Evolutionary conservation across 2,329 filamentous ascomycete species (phyloP), one percentile per base, ranked within the genome.

Genomic region (Dichotomopilus funicola): DNA sequence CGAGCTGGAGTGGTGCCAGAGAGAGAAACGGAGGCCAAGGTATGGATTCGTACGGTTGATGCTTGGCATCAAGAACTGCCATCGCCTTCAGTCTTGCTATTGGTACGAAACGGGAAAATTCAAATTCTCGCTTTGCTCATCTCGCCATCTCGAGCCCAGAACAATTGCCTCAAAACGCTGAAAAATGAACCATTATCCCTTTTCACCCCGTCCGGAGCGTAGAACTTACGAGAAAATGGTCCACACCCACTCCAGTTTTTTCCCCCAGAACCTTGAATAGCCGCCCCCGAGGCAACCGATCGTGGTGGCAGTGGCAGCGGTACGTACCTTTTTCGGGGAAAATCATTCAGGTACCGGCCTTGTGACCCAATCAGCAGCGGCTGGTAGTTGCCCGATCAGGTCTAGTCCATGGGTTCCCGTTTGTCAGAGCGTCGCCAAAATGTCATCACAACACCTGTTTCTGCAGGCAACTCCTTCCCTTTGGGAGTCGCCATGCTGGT

Each of bases 341-440:
- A 49, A 49, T 48, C 44, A 43, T 60, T 62, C 62, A 65, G 63
- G 62, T 61, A 64, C 63, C 53, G 53, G 46, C 51, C 62, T 49
- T 58, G 62, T 64, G 63, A 65, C 61, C 63, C 63, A 64, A 65
- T 65, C 61, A 65, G 57, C 60, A 59, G 63, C 54, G 54, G 45
- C 55, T 19, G 12, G 12, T 27, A 59, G 40, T 55, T 64, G 42
- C 63, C 61, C 55, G 52, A 64, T 61, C 37, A 51, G 53, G 62
- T 40, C 60, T 55, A 51, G 57, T 1, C 6, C 7, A 12, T 34
- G 33, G 33, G 42, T 54, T 63, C 59, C 41, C 40, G 58, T 61
- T 62, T 58, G 60, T 60, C 58, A 58, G 46, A 57, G 56, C 51
- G 53, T 53, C 54, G 54, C 58, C 50, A 51, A 27, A 58, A 61